These are phyloP conservation scores for Citrullus colocynthis DNA, from an alignment of 306 rosid species.

Conservation along the genomic window DNA sequence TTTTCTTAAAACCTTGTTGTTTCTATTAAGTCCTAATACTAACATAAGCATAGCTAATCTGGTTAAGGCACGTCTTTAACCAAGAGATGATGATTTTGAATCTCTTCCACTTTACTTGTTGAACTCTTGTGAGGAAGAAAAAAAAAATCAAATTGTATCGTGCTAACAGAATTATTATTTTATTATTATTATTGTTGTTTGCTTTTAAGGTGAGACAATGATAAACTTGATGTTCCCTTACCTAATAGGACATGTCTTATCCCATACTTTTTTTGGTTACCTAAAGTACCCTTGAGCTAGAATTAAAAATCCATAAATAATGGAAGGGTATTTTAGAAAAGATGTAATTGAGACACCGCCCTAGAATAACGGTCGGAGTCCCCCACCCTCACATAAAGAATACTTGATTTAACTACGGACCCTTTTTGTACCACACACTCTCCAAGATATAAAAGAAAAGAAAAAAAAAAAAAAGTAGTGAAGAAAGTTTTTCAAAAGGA, in stretches of 20 bases:
- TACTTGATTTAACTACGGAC: slow-evolving; percentile 24
- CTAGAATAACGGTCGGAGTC: slow-evolving; percentile 24
- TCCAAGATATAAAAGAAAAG: too few species aligned
- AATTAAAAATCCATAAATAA: background rate
- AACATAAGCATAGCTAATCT: too few species aligned
- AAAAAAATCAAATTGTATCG: too few species aligned
- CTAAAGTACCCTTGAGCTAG: slow-evolving; percentile 4
- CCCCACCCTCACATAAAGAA: slow-evolving; percentile 12
- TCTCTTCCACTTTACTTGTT: too few species aligned
- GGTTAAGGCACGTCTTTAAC: too few species aligned
- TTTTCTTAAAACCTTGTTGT: too few species aligned
- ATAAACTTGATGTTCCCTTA: slow-evolving; percentile 5
- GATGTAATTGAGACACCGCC: slow-evolving; percentile 6
- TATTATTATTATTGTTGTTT: background rate
- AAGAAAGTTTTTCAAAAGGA: background rate
- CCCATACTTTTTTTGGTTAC: slow-evolving; percentile 1
- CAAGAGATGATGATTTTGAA: too few species aligned
- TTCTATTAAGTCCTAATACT: too few species aligned
- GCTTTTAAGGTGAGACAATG: background rate
- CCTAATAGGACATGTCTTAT: slow-evolving; percentile 28
- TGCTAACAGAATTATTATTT: too few species aligned
- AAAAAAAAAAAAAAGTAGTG: background rate
- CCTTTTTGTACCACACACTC: slow-evolving; percentile 11
- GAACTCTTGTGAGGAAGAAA: too few species aligned
- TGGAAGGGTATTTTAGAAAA: slow-evolving; percentile 11